Percentiles rank a stretch among this genome's conserved stretches.
Evolutionary conservation across 306 rosid species (phyloP).

Genomic region (Cyclanthera cordifolia): DNA sequence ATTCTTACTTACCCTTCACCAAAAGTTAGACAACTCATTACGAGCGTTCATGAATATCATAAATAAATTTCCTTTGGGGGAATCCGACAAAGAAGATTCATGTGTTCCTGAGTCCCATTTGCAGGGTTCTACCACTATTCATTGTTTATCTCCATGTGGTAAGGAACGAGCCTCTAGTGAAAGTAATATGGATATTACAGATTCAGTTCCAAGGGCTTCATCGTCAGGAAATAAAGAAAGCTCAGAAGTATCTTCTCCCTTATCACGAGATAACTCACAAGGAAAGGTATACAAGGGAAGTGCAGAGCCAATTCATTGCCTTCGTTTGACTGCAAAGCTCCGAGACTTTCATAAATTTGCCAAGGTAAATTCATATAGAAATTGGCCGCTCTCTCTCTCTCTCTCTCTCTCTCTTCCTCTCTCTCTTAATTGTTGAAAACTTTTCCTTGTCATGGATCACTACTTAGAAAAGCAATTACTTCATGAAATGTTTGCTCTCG

Average conservation of each 20-base stretch:
- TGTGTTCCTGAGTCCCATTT: slow-evolving; percentile 51
- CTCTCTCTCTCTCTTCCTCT: not conserved
- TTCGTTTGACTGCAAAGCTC: slow-evolving; percentile 80
- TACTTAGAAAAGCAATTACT: not conserved
- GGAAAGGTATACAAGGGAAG: slow-evolving; percentile 61
- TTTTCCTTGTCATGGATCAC: not conserved
- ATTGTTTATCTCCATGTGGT: slow-evolving; percentile 34
- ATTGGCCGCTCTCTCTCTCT: not conserved
- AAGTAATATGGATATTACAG: slow-evolving; percentile 46
- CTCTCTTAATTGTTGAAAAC: not conserved
- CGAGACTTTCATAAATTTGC: slow-evolving; percentile 82
- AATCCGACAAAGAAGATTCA: slow-evolving; percentile 67
- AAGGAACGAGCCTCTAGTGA: slow-evolving; percentile 53
- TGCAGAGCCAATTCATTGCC: slow-evolving; percentile 58
- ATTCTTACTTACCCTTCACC: slow-evolving; percentile 78
- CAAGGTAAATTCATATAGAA: slow-evolving; percentile 35
- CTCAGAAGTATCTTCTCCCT: slow-evolving; percentile 40
- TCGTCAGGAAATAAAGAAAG: slow-evolving; percentile 46
- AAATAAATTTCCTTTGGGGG: slow-evolving; percentile 51
- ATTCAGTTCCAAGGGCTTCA: slow-evolving; percentile 43
- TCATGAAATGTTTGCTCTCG: not conserved
- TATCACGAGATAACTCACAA: slow-evolving; percentile 58
- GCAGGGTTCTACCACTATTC: slow-evolving; percentile 22
- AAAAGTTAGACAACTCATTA: slow-evolving; percentile 64
- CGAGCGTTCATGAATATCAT: slow-evolving; percentile 60